Conservation (phyloP, 2,329 filamentous ascomycete species). For the Botrytis porri region DNA sequence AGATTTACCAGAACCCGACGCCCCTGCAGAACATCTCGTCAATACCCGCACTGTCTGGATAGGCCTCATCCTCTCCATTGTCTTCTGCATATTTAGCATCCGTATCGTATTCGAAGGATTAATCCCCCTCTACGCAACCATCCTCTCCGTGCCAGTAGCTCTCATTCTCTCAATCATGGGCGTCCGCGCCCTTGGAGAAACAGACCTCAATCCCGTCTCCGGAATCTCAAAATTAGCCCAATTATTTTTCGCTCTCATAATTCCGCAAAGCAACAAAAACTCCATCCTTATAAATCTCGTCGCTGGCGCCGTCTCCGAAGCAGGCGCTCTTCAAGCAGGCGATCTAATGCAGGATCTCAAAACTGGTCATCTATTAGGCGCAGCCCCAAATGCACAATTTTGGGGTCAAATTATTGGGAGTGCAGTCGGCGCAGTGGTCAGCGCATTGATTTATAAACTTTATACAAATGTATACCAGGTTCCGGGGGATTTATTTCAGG, state of each 20-base stretch:
- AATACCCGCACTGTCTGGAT: constrained; percentile 66
- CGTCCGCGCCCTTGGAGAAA: constrained; percentile 69
- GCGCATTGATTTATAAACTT: constrained; percentile 80
- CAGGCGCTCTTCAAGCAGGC: constrained; percentile 86
- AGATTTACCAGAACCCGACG: constrained; percentile 59
- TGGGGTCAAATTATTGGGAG: constrained; percentile 94
- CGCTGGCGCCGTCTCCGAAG: constrained; percentile 82
- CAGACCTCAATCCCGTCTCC: constrained; percentile 92
- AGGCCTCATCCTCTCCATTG: constrained; percentile 72
- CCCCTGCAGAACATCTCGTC: constrained; percentile 79
- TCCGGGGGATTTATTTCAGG: constrained; percentile 85
- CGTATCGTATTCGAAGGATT: constrained; percentile 79
- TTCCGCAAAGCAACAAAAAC: constrained; percentile 74
- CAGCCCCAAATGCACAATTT: constrained; percentile 91
- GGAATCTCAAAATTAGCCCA: constrained; percentile 97
- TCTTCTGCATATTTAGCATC: constrained; percentile 77
- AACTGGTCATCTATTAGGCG: constrained; percentile 88
- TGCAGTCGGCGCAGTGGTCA: constrained; percentile 79
- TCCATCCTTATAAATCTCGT: constrained; percentile 94
- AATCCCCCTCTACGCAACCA: constrained; percentile 72
- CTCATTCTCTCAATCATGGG: constrained; percentile 77
- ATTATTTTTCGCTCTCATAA: constrained; percentile 87
- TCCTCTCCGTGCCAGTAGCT: constrained; percentile 79
- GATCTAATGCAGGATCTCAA: constrained; percentile 98
- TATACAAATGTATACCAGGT: constrained; percentile 90